Base-by-base conservation (phyloP, 1,284 basidiomycete genomes). In the Boletellus sp. region DNA sequence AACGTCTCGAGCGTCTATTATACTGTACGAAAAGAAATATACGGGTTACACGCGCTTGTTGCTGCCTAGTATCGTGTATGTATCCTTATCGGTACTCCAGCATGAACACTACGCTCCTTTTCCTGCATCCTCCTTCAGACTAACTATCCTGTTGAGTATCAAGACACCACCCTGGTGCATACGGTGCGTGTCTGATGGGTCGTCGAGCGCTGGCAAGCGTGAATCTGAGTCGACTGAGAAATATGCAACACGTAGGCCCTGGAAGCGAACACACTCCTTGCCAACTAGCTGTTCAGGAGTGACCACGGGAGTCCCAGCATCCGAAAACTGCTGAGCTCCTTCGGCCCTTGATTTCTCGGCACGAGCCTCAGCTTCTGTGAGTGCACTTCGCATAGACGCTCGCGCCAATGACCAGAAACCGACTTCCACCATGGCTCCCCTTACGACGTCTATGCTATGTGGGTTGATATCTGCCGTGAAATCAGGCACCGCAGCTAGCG, bases 191-290 rank as follows among this genome's bases (percentile, higher is more conserved):
- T 60, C 66, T 4, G 69, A 70, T 8, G 72, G 65, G 51, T 85
- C 80, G 20, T 82, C 77, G 30, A 93, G 65, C 50, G 74, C 80
- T 16, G 73, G 77, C 30, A 94, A 59, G 42, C 77, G 75, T 35
- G 90, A 74, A 58, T 96, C 92, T 63, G 84, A 86, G 68, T 99
- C 96, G 26, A 98, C 74, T 9, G 91, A 81, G 65, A 99, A 99
- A 73, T 98, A 99, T 3, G 89, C 96, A 38, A 96, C 85, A 16
- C 96, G 83, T 69, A 99, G 78, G 16, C 91, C 96, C 71, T 99
- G 96, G 82, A 99, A 99, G 37, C 96, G 79, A 41, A 99, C 82
- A 64, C 87, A 89, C 68, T 99, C 96, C 65, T 89, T 87, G 17
- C 96, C 95, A 30, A 94, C 78, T 34, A 96, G 75, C 67, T 92